These are phyloP conservation scores for Comarum palustre DNA, from an alignment of 306 rosid genomes.

Conservation along the genomic window DNA sequence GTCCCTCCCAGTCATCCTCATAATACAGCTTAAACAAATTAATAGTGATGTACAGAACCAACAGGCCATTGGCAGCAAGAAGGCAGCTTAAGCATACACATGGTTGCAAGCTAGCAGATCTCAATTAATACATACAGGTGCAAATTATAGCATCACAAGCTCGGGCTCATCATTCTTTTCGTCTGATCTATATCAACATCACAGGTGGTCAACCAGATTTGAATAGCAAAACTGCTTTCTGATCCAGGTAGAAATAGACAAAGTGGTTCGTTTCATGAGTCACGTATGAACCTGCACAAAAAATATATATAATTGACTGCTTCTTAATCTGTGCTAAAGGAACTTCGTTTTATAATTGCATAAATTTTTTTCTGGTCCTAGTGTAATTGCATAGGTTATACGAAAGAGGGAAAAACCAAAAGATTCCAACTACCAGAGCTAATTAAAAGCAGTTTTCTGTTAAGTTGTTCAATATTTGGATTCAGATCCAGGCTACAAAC, in stretches of 20 bases:
- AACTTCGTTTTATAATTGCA: neutral
- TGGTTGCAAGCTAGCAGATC: conserved; percentile 30
- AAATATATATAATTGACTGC: conserved; percentile 8
- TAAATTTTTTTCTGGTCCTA: too few relatives aligned
- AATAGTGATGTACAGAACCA: conserved; percentile 51
- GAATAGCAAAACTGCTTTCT: conserved; percentile 88
- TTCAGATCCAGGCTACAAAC: neutral
- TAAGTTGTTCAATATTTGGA: neutral
- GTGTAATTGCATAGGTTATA: neutral
- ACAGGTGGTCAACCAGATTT: conserved; percentile 66
- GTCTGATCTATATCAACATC: conserved; percentile 30
- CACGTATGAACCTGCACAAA: conserved; percentile 81
- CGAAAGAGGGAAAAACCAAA: neutral
- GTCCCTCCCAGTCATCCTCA: conserved; percentile 76
- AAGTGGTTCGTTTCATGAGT: conserved; percentile 98
- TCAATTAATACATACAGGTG: conserved; percentile 56
- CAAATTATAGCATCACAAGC: conserved; percentile 42
- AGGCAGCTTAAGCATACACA: conserved; percentile 57
- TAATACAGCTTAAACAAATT: conserved; percentile 59
- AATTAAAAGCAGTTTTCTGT: conserved; percentile 19
- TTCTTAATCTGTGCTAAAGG: conserved; percentile 3
- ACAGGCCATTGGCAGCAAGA: conserved; percentile 66
- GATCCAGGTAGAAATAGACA: conserved; percentile 95
- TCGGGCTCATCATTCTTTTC: conserved; percentile 11
- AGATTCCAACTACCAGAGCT: conserved; percentile 8